Evolutionary conservation across 1,284 basidiomycete species (phyloP).

Genomic region (Pholiota adiposa): DNA sequence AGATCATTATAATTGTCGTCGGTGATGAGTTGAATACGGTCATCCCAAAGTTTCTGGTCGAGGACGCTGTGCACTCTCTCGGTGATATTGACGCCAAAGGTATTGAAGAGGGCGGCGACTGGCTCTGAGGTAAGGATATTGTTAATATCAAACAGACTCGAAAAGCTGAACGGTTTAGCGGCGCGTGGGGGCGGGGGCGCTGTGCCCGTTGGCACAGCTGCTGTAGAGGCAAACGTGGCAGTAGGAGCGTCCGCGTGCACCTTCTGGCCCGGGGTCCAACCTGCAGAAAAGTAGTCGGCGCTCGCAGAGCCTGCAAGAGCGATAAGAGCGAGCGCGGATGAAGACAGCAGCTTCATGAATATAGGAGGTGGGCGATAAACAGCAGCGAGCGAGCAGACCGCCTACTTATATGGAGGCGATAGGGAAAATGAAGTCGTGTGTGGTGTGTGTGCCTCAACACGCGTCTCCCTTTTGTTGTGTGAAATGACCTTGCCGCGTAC

Average conservation of each 20-base stretch:
- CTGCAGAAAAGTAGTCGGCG: slow-evolving; percentile 76
- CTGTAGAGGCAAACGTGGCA: slow-evolving; percentile 18
- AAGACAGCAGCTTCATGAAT: slow-evolving; percentile 53
- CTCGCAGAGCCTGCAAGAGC: slow-evolving; percentile 42
- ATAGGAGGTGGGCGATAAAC: slow-evolving; percentile 17
- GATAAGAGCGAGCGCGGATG: slow-evolving; percentile 37
- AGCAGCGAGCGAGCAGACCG: slow-evolving; percentile 5
- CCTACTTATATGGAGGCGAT: slow-evolving; percentile 3
- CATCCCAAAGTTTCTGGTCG: slow-evolving; percentile 61
- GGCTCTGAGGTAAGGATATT: slow-evolving; percentile 55
- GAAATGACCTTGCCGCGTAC: slow-evolving; percentile 17
- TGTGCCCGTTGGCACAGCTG: slow-evolving; percentile 18
- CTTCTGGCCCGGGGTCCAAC: slow-evolving; percentile 77
- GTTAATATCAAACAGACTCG: slow-evolving; percentile 45
- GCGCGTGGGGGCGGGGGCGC: slow-evolving; percentile 12
- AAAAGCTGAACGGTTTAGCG: slow-evolving; percentile 23
- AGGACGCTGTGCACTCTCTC: slow-evolving; percentile 52
- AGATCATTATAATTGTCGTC: slow-evolving; percentile 74
- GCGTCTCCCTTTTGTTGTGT: slow-evolving; percentile 23
- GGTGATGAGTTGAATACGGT: slow-evolving; percentile 71
- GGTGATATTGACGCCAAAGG: slow-evolving; percentile 71
- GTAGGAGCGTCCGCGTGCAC: slow-evolving; percentile 31
- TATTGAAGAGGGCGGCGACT: slow-evolving; percentile 53
- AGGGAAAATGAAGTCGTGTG: slow-evolving; percentile 16
- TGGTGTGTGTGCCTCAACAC: slow-evolving; percentile 22